A percentile compares a stretch with the other conserved stretches of the same genome.
Conservation (phyloP, 306 rosid genomes). For the Cicer cuneatum region DNA sequence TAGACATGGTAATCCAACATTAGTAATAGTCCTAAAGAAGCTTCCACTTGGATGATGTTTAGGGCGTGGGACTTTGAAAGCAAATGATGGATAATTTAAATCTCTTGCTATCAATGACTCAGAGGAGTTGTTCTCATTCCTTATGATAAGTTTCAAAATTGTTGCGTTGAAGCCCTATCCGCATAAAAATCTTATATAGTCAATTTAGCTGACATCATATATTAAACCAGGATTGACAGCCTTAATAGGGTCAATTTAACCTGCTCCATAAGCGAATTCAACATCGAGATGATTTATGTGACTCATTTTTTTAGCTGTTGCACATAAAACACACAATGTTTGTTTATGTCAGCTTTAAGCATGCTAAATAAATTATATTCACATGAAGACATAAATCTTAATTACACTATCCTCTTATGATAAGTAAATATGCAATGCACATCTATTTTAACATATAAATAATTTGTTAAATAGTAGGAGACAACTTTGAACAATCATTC, state of each 20-base stretch:
- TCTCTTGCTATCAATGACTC: neutral
- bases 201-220: neutral
- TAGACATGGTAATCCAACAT: neutral
- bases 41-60: neutral
- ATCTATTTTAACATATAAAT: too few species aligned
- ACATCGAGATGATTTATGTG: neutral
- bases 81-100: neutral
- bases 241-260: neutral
- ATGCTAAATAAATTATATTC: too few species aligned
- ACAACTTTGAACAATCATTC: too few species aligned
- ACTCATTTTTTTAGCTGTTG: neutral
- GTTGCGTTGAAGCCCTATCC: neutral
- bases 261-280: neutral
- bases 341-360: too few species aligned
- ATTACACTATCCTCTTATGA: too few species aligned
- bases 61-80: neutral
- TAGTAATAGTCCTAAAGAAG: neutral
- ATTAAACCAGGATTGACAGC: too few species aligned
- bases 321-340: neutral
- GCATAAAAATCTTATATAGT: neutral
- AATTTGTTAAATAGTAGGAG: too few species aligned
- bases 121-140: neutral
- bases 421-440: too few species aligned
- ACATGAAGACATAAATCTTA: too few species aligned
- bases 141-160: too few species aligned